Base-by-base conservation (phyloP, 495 filamentous ascomycete species). In the Lepraria neglecta region DNA sequence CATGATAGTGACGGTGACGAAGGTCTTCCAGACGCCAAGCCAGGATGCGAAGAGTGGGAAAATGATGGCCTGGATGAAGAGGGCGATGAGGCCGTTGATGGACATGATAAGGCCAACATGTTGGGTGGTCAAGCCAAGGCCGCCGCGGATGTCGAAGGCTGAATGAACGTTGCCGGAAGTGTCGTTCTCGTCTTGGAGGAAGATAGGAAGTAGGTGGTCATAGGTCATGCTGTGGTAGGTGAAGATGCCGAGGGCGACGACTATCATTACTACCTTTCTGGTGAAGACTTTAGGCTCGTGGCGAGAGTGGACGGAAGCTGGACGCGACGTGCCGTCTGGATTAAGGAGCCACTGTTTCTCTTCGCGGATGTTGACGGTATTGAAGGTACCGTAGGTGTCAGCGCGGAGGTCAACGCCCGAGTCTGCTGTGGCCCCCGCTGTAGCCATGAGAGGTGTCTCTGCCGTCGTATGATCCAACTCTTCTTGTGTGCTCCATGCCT, bases 181-280 rank as follows among this genome's bases (percentile, higher is more conserved):
- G 27, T 64, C 67, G 6, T 68, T 77, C 51, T 84, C 76, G 63
- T 94, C 89, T 71, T 92, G 88, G 21, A 92, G 76, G 73, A 91
- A 94, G 31, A 94, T 92, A 6, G 89, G 89, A 42, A 94, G 73
- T 0, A 94, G 80, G 71, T 90, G 87, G 64, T 92, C 89, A 65
- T 87, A 94, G 15, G 87, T 89, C 89, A 94, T 94, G 43, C 84
- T 87, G 68, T 92, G 89, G 62, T 92, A 92, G 1, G 88, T 91
- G 74, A 91, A 94, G 62, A 94, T 89, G 6, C 86, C 85, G 31
- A 94, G 76, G 5, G 89, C 83, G 21, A 87, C 58, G 19, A 90
- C 80, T 6, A 92, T 78, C 76, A 87, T 85, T 62, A 83, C 75
- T 44, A 91, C 84, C 19, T 76, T 76, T 70, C 82, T 81, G 21